Evolutionary conservation across 1,139 yeast species (phyloP).

Genomic region (Meyerozyma smithsonii): DNA sequence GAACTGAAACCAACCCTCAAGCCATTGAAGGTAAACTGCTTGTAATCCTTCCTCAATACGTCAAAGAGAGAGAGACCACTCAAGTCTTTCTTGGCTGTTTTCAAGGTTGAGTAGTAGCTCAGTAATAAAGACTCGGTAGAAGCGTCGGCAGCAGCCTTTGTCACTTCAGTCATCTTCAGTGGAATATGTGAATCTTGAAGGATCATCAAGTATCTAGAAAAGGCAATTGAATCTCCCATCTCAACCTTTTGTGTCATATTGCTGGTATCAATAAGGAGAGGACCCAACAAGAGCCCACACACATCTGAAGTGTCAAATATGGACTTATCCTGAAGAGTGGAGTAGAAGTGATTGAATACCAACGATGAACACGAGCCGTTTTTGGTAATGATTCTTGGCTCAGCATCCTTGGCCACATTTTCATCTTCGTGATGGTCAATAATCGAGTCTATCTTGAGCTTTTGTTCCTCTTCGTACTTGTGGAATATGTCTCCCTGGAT

Average conservation of each 20-base stretch:
- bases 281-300: conserved; percentile 52
- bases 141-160: background rate
- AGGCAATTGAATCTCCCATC: conserved; percentile 46
- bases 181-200: conserved; percentile 3
- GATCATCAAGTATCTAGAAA: conserved; percentile 22
- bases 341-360: conserved; percentile 59
- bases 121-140: conserved; percentile 1
- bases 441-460: conserved; percentile 48
- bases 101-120: conserved; percentile 36
- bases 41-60: conserved; percentile 76
- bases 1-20: conserved; percentile 69
- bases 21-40: conserved; percentile 52
- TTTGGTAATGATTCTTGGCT: conserved; percentile 56
- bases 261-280: conserved; percentile 69
- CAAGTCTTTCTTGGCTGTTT: conserved; percentile 57
- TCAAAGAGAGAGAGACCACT: conserved; percentile 55
- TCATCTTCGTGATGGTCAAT: conserved; percentile 90
- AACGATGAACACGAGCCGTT: conserved; percentile 79
- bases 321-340: conserved; percentile 16
- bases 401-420: conserved; percentile 35
- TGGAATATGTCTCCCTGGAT: conserved; percentile 48
- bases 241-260: conserved; percentile 59
- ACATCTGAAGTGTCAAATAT: conserved; percentile 27
- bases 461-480: conserved; percentile 17
- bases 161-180: background rate